phyloP scores from a whole-genome alignment of 768 basidiomycete genomes.

The Rhodotorula sphaerocarpa region DNA sequence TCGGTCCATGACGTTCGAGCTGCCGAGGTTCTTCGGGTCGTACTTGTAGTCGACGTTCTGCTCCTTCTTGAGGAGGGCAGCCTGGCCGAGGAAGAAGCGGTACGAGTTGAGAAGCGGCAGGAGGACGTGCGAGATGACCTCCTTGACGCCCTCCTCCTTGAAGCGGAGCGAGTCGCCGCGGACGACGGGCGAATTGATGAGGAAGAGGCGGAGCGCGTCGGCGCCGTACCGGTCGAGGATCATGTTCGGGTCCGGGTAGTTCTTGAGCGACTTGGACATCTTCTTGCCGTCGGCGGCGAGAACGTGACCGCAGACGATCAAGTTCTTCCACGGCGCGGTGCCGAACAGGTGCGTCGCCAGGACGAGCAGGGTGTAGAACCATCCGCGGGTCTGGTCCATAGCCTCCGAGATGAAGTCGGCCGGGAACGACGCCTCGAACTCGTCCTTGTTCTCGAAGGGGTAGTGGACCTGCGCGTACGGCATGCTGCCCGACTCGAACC shows the following conservation, averaged over 20 bases:
- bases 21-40: slow-evolving; percentile 71
- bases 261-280: slow-evolving; percentile 96
- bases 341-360: slow-evolving; percentile 92
- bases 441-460: slow-evolving; percentile 91
- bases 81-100: slow-evolving; percentile 98
- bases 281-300: slow-evolving; percentile 92
- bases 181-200: slow-evolving; percentile 97
- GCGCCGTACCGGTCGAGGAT: slow-evolving; percentile 87
- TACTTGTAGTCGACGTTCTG: slow-evolving; percentile 71
- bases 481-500: slow-evolving; percentile 99
- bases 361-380: slow-evolving; percentile 98
- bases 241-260: slow-evolving; percentile 90
- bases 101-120: slow-evolving; percentile 97
- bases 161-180: slow-evolving; percentile 95
- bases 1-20: slow-evolving; percentile 92
- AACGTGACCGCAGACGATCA: slow-evolving; percentile 91
- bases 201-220: slow-evolving; percentile 92
- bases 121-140: slow-evolving; percentile 91
- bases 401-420: slow-evolving; percentile 97
- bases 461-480: slow-evolving; percentile 96
- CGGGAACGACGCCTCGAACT: slow-evolving; percentile 76
- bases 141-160: slow-evolving; percentile 94
- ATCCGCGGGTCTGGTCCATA: slow-evolving; percentile 97
- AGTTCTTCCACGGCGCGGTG: slow-evolving; percentile 92
- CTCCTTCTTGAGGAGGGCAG: slow-evolving; percentile 72